phyloP scores from a whole-genome alignment of 345 rosid species.

The Populus pruinosa region DNA sequence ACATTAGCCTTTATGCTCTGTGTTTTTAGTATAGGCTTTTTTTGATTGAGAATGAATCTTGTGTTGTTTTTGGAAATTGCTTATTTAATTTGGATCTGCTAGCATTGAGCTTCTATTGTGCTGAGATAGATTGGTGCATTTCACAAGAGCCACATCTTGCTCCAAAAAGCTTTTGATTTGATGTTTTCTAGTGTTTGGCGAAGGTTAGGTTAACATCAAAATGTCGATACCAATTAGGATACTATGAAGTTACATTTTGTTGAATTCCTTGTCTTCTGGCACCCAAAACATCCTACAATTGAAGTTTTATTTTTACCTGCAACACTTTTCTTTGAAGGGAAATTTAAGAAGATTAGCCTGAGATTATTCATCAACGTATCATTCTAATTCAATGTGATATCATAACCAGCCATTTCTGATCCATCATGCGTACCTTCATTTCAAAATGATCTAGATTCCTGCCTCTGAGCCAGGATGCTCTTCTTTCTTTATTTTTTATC shows the following conservation, averaged over 20 bases:
- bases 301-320: neutral
- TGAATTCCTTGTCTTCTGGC: no score
- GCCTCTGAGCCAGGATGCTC: neutral
- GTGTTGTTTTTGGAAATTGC: neutral
- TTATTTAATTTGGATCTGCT: neutral
- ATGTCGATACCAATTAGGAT: neutral
- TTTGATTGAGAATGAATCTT: neutral
- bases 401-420: slow-evolving; percentile 7
- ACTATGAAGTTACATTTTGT: neutral
- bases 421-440: neutral
- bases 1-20: neutral
- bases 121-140: neutral
- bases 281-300: neutral
- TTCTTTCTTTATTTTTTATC: no score
- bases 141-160: neutral
- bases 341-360: neutral
- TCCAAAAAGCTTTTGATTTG: neutral
- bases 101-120: neutral
- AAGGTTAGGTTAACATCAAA: neutral
- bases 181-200: neutral
- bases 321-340: no score
- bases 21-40: neutral
- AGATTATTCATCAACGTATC: neutral
- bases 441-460: neutral
- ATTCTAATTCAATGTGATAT: neutral